Evolutionary conservation across 129 eudicot species (phyloP), one percentile per base, ranked within the genome.

Genomic region (Chrysanthemum makinoi): DNA sequence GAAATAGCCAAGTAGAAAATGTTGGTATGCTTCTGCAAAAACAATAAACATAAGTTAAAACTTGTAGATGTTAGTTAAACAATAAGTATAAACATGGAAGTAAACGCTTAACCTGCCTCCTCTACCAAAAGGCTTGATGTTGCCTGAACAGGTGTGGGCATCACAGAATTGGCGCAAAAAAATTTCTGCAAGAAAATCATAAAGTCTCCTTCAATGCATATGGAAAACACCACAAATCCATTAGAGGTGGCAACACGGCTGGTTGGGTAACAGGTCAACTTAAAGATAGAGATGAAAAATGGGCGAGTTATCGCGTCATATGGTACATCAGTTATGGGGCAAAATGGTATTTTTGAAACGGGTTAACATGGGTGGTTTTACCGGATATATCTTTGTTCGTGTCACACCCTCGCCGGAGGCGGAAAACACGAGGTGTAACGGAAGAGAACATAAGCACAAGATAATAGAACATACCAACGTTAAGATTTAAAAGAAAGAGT

Each of bases 131-230:
- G 98, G 98, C 75, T 89, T 85, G 67, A 49, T 48, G 17, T 80
- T 86, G 62, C 86, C 76, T 12, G 89, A 80, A 82, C 96, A 93
- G 58, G 90, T 82, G 76, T 93, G 96, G 33, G 89, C 96, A 79
- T 89, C 96, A 70, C 95, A 93, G 66, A 93, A 89, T 61, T 89
- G 95, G 24, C 85, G 86, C 76, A 93, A 75, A 78, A 93, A 93
- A 22, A 93, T 72, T 76, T 93, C 95, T 93, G 75, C 59, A 33
- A 72, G 33, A 14, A 81, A 55, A 62, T 53, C 28, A 64, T 16
- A 50, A 75, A 26, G 13, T 73, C 20, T 49, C 48, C 28, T 59
- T 77, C 74, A 67, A 64, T 17, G 68, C 72, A 75, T 49, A 76
- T 35, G 4, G 2, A 26, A 20, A 26, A 26, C 3, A 26, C 30